Base-by-base conservation (phyloP, 768 basidiomycete genomes). In the Leccinum rimulosum region DNA sequence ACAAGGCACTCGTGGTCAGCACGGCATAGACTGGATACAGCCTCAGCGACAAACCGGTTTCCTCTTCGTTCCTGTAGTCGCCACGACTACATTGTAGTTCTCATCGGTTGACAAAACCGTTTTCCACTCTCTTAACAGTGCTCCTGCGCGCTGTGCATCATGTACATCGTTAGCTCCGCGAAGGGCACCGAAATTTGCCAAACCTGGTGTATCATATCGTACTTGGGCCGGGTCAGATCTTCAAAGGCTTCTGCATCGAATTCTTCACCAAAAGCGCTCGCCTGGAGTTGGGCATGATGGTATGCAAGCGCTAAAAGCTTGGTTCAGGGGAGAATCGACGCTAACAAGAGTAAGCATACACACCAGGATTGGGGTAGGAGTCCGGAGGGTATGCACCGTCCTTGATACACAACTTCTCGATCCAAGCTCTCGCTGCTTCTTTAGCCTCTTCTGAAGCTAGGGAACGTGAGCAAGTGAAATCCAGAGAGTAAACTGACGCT, bases 301-400 rank as follows among this genome's bases (percentile, higher is more conserved):
- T 84, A 93, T 12, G 88, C 88, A 55, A 98, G 82, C 5, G 91
- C 67, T 70, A 4, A 25, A 38, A 14, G 6, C 15, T 12, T 2
- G 19, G 19, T 38, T 56, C 12, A 54, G 30, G n/a, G 30, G 35
- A 40, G 28, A 31, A 12, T 3, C 12, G 11, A 33, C 12, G 49
- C 3, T 5, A 30, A 28, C 10, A 4, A 33, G 4, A 25, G 12
- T 12, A 55, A 28, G 35, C 12, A 51, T 31, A 70, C 85, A 68
- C 64, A 96, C 96, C 83, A 64, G 97, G 97, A 74, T 98, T 94
- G 14, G 90, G 91, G 71, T 90, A 90, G 28, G 88, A 86, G 70
- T 94, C 92, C 4, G 95, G 93, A n/a, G 86, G 81, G 74, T 97
- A 98, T 60, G 83, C 72, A 56, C 89, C 89, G 52, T 86, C 85